Evolutionary conservation across 1,284 basidiomycete species (phyloP), one percentile per base, ranked within the genome.

Genomic region (Cryptococcus sp.): DNA sequence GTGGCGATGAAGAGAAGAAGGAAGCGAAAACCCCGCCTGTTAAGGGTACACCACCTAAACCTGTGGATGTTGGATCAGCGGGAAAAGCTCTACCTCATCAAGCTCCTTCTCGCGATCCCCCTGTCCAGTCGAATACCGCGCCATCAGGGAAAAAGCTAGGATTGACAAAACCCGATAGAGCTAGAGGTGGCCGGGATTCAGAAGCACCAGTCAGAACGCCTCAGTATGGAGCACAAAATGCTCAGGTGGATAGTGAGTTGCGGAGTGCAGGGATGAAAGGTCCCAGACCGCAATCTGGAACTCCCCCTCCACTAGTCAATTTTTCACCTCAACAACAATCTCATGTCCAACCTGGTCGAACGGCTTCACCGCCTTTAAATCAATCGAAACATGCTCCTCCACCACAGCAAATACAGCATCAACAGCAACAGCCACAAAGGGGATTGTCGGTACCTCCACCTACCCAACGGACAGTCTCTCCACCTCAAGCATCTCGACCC

Each of bases 161-260:
- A 38, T 60, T 76, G 46, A 69, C 59, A 11, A 76, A 76, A 59
- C 73, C 73, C 5, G 76, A 75, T 53, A 23, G 51, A 55, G 64
- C 64, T 37, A 65, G 78, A 31, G 65, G 64, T 79, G 51, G 83
- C 4, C 57, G 90, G 47, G 80, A 85, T 42, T 89, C 88, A 23
- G 94, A 96, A 76, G 89, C 85, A 77, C 85, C 90, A 3, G 84
- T 96, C 60, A 85, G 86, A 60, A 86, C 89, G 7, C 90, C 92
- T 30, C 88, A 90, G 67, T 97, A 95, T 71, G 92, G 93, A 64
- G 86, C 89, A 83, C 93, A 96, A 72, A 89, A 90, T 72, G 85
- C 88, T 23, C 89, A 87, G 58, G 89, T 96, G 81, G 89, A 93
- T 70, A 87, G 91, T 66, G 90, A 94, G 53, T 61, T 79, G 52